A percentile compares a stretch with the other conserved stretches of the same genome.
Conservation (phyloP, 768 basidiomycete genomes). For the Strobilomyces dryophilus region DNA sequence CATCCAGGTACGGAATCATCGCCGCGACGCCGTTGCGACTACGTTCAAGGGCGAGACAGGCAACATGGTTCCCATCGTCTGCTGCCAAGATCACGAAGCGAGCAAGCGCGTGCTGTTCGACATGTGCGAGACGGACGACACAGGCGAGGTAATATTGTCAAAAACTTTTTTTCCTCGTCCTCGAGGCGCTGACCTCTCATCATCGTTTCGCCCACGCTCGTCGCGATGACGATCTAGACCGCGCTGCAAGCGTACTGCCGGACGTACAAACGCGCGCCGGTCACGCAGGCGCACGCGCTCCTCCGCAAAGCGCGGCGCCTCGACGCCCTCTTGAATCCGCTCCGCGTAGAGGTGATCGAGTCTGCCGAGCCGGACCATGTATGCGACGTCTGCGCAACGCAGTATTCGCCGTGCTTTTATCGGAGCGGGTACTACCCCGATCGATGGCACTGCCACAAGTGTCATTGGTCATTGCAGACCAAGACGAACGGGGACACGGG, state of each 20-base stretch:
- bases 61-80: constrained; percentile 71
- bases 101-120: constrained; percentile 69
- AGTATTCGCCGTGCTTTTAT: constrained; percentile 77
- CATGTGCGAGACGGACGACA: constrained; percentile 81
- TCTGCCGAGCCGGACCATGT: constrained; percentile 28
- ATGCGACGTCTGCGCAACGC: constrained; percentile 62
- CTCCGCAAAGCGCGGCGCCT: constrained; percentile 86
- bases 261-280: constrained; percentile 75
- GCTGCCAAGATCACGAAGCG: constrained; percentile 73
- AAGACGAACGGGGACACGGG: background rate
- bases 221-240: constrained; percentile 46
- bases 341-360: constrained; percentile 33
- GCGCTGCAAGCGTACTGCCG: constrained; percentile 85
- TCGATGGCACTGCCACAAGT: constrained; percentile 42
- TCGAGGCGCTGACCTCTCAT: constrained; percentile 6
- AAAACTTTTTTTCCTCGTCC: background rate
- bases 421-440: constrained; percentile 30
- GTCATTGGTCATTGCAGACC: constrained; percentile 30
- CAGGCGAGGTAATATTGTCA: constrained; percentile 59
- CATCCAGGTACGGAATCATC: constrained; percentile 68
- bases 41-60: constrained; percentile 79
- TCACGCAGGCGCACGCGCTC: constrained; percentile 73
- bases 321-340: constrained; percentile 59
- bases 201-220: background rate
- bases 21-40: constrained; percentile 61